Conservation (phyloP, 768 basidiomycete species). For the Lactifluus echinatus region DNA sequence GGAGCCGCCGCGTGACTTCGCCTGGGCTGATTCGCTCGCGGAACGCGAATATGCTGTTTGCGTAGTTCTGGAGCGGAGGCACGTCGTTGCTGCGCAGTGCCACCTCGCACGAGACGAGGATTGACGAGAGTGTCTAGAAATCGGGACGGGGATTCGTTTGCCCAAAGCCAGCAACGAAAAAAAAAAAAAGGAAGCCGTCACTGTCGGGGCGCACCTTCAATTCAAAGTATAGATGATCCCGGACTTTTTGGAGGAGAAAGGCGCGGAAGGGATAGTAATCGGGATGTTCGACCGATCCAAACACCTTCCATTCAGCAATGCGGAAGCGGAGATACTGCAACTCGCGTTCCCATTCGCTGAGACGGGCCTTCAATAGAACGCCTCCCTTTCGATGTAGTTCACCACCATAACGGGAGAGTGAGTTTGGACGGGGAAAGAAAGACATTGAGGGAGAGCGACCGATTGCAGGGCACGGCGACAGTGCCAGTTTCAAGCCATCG, state of each 20-base stretch:
- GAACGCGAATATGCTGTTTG: conserved; percentile 9
- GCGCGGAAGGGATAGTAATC: conserved; percentile 16
- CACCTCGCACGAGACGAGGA: conserved; percentile 17
- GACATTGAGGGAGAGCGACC: background rate
- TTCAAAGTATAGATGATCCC: conserved; percentile 16
- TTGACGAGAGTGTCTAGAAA: conserved; percentile 15
- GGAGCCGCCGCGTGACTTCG: conserved; percentile 15
- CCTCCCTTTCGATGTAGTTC: conserved; percentile 18
- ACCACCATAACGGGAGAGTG: conserved; percentile 9
- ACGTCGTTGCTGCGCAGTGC: conserved; percentile 13
- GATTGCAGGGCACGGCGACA: background rate
- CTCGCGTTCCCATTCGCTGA: conserved; percentile 20
- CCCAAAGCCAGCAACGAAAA: no score
- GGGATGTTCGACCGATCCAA: conserved; percentile 12
- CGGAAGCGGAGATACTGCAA: conserved; percentile 19
- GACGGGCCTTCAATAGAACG: conserved; percentile 12
- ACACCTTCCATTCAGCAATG: conserved; percentile 19
- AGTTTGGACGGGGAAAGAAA: conserved; percentile 3
- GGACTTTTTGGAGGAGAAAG: conserved; percentile 14
- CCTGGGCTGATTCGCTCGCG: conserved; percentile 18
- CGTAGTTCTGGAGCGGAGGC: background rate
- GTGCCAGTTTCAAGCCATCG: background rate
- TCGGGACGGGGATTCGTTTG: background rate
- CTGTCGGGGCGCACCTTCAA: conserved; percentile 17
- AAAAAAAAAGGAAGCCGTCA: no score